These are phyloP conservation scores for Mycena albidolilacea DNA, from an alignment of 768 basidiomycete genomes.

Conservation along the genomic window DNA sequence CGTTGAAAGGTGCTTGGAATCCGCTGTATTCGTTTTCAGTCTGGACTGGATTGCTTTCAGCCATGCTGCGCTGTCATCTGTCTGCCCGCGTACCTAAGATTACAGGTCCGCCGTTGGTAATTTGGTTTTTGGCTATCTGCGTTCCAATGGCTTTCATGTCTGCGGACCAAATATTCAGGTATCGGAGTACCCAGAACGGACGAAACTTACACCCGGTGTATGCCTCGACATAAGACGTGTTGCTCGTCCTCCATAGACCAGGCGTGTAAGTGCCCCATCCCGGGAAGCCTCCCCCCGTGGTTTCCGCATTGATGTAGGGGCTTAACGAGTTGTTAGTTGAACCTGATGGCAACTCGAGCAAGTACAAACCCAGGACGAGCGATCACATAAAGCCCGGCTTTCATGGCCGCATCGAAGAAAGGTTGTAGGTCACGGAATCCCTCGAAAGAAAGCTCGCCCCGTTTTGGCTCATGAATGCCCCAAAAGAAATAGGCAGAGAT, in stretches of 20 bases:
- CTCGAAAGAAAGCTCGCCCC: slow-evolving; percentile 66
- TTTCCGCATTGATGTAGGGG: slow-evolving; percentile 65
- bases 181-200: no score
- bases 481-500: slow-evolving; percentile 62
- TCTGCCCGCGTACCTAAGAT: slow-evolving; percentile 44
- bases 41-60: slow-evolving; percentile 42
- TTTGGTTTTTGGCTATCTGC: slow-evolving; percentile 66
- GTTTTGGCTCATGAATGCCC: slow-evolving; percentile 62
- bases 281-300: slow-evolving; percentile 64
- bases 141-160: slow-evolving; percentile 63
- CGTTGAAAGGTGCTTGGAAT: slow-evolving; percentile 54
- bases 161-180: slow-evolving; percentile 31
- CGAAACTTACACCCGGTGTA: slow-evolving; percentile 54
- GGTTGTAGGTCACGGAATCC: slow-evolving; percentile 69
- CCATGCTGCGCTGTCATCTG: background rate
- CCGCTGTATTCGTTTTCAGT: slow-evolving; percentile 70
- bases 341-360: background rate
- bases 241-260: slow-evolving; percentile 61
- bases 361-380: slow-evolving; percentile 62
- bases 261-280: slow-evolving; percentile 69
- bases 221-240: slow-evolving; percentile 59
- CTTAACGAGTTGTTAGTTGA: slow-evolving; percentile 39
- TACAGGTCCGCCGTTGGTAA: slow-evolving; percentile 73
- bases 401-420: slow-evolving; percentile 68
- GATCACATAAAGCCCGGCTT: slow-evolving; percentile 70